phyloP scores from a whole-genome alignment of 768 basidiomycete genomes.

The Fomitopsis serialis region DNA sequence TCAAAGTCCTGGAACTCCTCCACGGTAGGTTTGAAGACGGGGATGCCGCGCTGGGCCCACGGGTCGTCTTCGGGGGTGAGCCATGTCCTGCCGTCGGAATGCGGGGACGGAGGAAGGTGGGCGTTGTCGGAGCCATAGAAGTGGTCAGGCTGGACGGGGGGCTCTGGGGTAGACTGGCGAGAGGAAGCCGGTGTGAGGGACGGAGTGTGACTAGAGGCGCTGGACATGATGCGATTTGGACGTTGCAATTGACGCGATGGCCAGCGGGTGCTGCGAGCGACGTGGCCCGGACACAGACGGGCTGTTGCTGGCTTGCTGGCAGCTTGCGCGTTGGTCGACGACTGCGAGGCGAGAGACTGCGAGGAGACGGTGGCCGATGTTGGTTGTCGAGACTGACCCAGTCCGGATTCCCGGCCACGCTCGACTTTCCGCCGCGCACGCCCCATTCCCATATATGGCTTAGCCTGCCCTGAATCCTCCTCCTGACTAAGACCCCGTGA shows the following conservation, averaged over 20 bases:
- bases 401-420: background rate
- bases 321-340: background rate
- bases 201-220: conserved; percentile 19
- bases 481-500: background rate
- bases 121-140: conserved; percentile 60
- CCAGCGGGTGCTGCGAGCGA: background rate
- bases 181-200: conserved; percentile 46
- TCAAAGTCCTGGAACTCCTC: conserved; percentile 92
- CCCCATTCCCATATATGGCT: conserved; percentile 1
- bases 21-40: conserved; percentile 93
- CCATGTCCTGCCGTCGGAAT: conserved; percentile 59
- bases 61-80: conserved; percentile 79
- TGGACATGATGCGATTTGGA: conserved; percentile 15
- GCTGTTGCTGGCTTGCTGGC: background rate
- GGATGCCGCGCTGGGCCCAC: conserved; percentile 82
- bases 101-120: conserved; percentile 49
- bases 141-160: conserved; percentile 70
- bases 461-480: conserved; percentile 1
- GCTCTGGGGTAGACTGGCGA: conserved; percentile 39
- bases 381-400: conserved; percentile 3
- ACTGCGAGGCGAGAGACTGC: background rate
- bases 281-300: background rate
- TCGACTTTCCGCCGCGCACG: background rate
- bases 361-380: background rate
- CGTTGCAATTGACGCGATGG: background rate